Base-by-base conservation (phyloP, 1,284 basidiomycete species). In the Microbotryomycetes sp. region DNA sequence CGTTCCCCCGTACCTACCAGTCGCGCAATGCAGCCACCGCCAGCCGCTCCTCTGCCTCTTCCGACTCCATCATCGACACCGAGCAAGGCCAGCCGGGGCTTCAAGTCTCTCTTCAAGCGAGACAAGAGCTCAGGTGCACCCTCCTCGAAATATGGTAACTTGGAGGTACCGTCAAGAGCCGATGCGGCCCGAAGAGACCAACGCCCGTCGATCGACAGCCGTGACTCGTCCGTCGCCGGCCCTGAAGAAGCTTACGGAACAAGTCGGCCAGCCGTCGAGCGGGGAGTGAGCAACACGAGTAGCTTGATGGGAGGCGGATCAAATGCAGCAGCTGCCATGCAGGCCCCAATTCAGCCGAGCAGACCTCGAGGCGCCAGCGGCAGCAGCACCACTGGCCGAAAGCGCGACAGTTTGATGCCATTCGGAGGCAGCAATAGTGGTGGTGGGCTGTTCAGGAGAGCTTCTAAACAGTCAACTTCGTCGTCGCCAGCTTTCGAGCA, bases 391-490 rank as follows among this genome's bases (percentile, higher is more conserved):
- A 42, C 9, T 19, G 19, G 16, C 52, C 49, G 30, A n/a, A 55
- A 58, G 51, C 50, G 60, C 26, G 59, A 62, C 49, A 55, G 54
- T n/a, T 31, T 67, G n/a, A 65, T 67, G 63, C 63, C 60, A n/a
- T 46, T 56, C 29, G 36, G 51, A 3, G 28, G n/a, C 19, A 30
- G 45, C n/a, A n/a, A 25, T 9, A 57, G 60, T 6, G 52, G 46
- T 9, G 64, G 60, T 1, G 61, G 58, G 15, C 49, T 67, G 19
- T 67, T 67, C 56, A 42, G 65, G 2, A 54, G 65, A 14, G 23
- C 16, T 19, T 46, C 28, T 14, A 45, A 52, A n/a, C n/a, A n/a
- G 36, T 52, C 56, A 54, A 46, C 46, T 25, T 3, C 25, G 7
- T 54, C 49, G 23, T 19, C 32, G 26, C 45, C 36, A 14, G 42